A percentile compares a stretch with the other conserved stretches of the same genome.
Conservation (phyloP, 2,329 filamentous ascomycete species). For the Fusarium euwallaceae region DNA sequence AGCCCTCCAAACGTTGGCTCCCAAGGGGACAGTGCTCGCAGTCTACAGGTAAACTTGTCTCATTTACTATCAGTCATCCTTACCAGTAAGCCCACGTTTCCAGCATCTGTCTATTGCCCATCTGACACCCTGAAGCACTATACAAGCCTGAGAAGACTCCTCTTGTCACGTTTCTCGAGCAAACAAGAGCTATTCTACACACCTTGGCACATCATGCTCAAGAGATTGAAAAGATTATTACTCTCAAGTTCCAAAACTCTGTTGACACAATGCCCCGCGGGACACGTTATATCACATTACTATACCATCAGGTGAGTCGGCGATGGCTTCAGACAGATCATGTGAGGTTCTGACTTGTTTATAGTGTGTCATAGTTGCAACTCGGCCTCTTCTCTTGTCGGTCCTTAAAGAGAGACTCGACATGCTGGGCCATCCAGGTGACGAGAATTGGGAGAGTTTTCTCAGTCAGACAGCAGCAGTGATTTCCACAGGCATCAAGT, state of each 20-base stretch:
- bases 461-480: constrained; percentile 51
- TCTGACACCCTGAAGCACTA: constrained; percentile 44
- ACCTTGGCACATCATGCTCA: constrained; percentile 54
- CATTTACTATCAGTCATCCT: constrained; percentile 53
- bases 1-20: constrained; percentile 45
- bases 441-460: constrained; percentile 51
- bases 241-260: constrained; percentile 50
- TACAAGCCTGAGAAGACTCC: constrained; percentile 53
- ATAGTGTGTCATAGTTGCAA: constrained; percentile 56
- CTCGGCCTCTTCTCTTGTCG: constrained; percentile 54
- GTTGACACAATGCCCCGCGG: constrained; percentile 53
- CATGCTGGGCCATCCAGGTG: constrained; percentile 36
- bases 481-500: constrained; percentile 57
- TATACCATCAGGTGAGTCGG: constrained; percentile 54
- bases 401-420: constrained; percentile 55
- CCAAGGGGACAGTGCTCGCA: constrained; percentile 48
- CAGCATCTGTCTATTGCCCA: neutral
- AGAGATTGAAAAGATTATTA: constrained; percentile 55
- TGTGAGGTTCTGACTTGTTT: neutral
- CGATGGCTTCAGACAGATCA: neutral
- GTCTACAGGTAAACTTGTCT: constrained; percentile 53
- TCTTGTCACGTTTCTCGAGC: constrained; percentile 52
- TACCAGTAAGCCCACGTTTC: constrained; percentile 45
- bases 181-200: constrained; percentile 52
- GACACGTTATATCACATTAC: constrained; percentile 53